Evolutionary conservation across 441 rosid genomes (phyloP).

Genomic region (Viola pubescens): DNA sequence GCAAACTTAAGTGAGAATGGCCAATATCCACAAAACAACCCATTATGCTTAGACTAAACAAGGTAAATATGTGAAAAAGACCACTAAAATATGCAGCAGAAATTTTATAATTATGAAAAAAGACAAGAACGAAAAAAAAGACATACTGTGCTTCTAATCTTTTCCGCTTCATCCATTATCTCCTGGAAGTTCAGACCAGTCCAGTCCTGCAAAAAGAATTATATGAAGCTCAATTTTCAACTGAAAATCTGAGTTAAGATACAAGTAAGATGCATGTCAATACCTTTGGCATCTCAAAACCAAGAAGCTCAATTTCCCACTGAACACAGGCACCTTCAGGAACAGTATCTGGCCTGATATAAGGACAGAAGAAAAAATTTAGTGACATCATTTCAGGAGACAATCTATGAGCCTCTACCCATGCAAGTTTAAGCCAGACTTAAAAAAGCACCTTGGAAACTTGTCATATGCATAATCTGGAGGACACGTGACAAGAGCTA

Average conservation of each 20-base stretch:
- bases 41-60: background rate
- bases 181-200: conserved; percentile 82
- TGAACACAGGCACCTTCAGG: conserved; percentile 85
- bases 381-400: background rate
- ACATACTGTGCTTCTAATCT: conserved; percentile 76
- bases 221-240: background rate
- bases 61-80: background rate
- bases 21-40: background rate
- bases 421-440: conserved; percentile 3
- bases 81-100: background rate
- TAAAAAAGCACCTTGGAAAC: conserved; percentile 53
- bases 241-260: background rate
- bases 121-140: background rate
- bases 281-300: conserved; percentile 95
- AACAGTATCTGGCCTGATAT: conserved; percentile 66
- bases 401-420: background rate
- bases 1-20: background rate
- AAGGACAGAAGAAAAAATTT: conserved; percentile 13
- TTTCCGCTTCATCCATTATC: conserved; percentile 94
- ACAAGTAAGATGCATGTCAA: background rate
- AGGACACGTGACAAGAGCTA: conserved; percentile 88
- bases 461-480: conserved; percentile 97
- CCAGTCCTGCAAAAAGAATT: conserved; percentile 69
- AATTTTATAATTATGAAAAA: background rate
- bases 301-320: conserved; percentile 97